Evolutionary conservation across 2,329 filamentous ascomycete species (phyloP).

Genomic region (Fusarium bactridioides): DNA sequence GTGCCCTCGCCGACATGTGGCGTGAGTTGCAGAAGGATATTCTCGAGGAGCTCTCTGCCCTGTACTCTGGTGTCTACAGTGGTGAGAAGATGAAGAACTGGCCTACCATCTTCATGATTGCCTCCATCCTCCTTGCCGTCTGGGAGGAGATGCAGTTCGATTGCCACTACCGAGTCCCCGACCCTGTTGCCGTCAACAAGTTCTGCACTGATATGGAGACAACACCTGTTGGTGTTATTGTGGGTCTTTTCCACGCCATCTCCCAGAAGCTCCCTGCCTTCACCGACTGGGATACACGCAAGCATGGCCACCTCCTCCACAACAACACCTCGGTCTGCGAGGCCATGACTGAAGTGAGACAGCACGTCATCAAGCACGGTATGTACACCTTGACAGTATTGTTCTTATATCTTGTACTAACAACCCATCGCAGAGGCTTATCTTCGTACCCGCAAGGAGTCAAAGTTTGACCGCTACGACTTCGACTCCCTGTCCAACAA

Average conservation of each 20-base stretch:
- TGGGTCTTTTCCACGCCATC: constrained; percentile 96
- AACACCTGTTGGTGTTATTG: constrained; percentile 93
- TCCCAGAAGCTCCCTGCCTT: constrained; percentile 95
- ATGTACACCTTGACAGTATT: constrained; percentile 51
- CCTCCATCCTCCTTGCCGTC: constrained; percentile 88
- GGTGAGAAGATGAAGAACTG: constrained; percentile 98
- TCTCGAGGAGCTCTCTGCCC: constrained; percentile 86
- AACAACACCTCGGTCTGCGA: constrained; percentile 93
- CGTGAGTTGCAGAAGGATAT: constrained; percentile 96
- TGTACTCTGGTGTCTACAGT: constrained; percentile 98
- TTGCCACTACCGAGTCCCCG: constrained; percentile 92
- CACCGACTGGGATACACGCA: constrained; percentile 90
- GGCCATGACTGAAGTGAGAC: constrained; percentile 93
- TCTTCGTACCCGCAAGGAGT: constrained; percentile 78
- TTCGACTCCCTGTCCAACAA: constrained; percentile 98
- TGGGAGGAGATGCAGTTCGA: constrained; percentile 99
- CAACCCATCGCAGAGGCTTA: constrained; percentile 73
- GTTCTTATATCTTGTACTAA: constrained; percentile 31
- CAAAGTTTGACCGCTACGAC: constrained; percentile 88
- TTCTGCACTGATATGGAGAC: constrained; percentile 98
- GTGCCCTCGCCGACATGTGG: constrained; percentile 97
- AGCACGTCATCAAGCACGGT: constrained; percentile 95
- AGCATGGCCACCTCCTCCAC: constrained; percentile 89
- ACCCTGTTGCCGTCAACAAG: constrained; percentile 84
- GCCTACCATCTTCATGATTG: constrained; percentile 98